Evolutionary conservation across 768 basidiomycete genomes (phyloP).

Genomic region (Serendipita sp.): DNA sequence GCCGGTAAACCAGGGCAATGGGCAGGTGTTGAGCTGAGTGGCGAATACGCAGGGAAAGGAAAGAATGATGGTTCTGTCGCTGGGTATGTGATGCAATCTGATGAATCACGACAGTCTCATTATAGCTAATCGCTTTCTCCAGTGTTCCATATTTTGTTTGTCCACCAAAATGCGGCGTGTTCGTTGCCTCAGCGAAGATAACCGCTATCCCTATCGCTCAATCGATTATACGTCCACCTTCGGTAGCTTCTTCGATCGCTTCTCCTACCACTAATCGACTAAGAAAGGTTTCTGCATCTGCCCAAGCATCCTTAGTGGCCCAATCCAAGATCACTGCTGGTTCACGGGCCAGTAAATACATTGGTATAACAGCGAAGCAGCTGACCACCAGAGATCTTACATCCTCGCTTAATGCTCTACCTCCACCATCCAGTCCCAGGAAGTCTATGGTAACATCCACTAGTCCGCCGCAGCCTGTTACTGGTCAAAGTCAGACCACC

Average conservation of each 20-base stretch:
- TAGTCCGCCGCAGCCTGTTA: neutral
- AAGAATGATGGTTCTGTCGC: conserved; percentile 88
- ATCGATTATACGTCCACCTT: conserved; percentile 45
- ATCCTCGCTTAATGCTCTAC: neutral
- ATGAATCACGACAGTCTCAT: conserved; percentile 5
- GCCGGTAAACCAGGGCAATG: conserved; percentile 80
- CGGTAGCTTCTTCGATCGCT: conserved; percentile 58
- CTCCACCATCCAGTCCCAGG: neutral
- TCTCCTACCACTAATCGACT: conserved; percentile 23
- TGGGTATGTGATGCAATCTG: conserved; percentile 46
- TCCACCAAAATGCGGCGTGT: conserved; percentile 77
- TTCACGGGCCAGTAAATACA: conserved; percentile 71
- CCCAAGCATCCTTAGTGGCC: conserved; percentile 12
- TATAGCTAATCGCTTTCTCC: neutral
- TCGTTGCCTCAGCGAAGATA: conserved; percentile 70
- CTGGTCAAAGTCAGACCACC: neutral
- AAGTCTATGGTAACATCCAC: neutral
- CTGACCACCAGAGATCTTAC: conserved; percentile 20
- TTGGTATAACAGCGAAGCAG: conserved; percentile 72
- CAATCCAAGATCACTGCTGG: conserved; percentile 53
- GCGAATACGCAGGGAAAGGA: conserved; percentile 76
- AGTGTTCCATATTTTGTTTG: conserved; percentile 48
- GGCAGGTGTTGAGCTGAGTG: conserved; percentile 84
- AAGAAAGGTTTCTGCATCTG: conserved; percentile 14
- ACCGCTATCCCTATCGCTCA: conserved; percentile 57